These are phyloP conservation scores for Acrocalymma vagum DNA, from an alignment of 2,329 filamentous ascomycete species.

Conservation along the genomic window DNA sequence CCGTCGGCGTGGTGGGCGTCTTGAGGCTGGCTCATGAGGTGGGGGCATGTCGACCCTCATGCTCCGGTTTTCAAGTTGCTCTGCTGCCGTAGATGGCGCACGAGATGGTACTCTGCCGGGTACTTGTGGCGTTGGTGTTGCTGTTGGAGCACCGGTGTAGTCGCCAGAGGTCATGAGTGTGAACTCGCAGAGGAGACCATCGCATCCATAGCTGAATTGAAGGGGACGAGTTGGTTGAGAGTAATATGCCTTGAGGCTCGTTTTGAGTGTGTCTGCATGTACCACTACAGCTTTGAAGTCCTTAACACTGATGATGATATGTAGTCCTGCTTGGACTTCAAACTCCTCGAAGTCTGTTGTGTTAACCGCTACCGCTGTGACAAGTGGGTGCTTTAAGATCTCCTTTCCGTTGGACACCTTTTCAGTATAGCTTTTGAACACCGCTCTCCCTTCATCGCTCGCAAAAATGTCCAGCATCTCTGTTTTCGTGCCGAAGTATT, in stretches of 20 bases:
- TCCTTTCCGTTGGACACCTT: constrained; percentile 77
- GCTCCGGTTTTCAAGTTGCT: constrained; percentile 27
- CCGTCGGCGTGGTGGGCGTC: constrained; percentile 37
- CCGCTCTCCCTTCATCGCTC: constrained; percentile 69
- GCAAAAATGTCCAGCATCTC: constrained; percentile 83
- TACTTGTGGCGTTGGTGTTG: constrained; percentile 50
- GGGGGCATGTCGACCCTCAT: constrained; percentile 53
- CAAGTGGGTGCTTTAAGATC: constrained; percentile 80
- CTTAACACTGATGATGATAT: constrained; percentile 83
- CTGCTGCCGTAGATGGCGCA: constrained; percentile 30
- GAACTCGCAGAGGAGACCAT: constrained; percentile 77
- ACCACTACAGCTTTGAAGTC: constrained; percentile 82
- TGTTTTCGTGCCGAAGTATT: constrained; percentile 81
- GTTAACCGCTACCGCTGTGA: constrained; percentile 81
- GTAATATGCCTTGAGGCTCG: constrained; percentile 73
- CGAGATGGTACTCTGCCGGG: constrained; percentile 45
- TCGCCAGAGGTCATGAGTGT: constrained; percentile 85
- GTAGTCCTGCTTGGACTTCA: constrained; percentile 75
- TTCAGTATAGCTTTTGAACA: constrained; percentile 84
- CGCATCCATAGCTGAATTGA: constrained; percentile 74
- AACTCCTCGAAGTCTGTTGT: constrained; percentile 80
- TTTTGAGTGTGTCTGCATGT: constrained; percentile 75
- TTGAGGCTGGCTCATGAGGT: constrained; percentile 44
- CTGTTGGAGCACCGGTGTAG: constrained; percentile 49
- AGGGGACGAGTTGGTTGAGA: constrained; percentile 76